phyloP scores from a whole-genome alignment of 164 flowering plant species.

The Piper betle region DNA sequence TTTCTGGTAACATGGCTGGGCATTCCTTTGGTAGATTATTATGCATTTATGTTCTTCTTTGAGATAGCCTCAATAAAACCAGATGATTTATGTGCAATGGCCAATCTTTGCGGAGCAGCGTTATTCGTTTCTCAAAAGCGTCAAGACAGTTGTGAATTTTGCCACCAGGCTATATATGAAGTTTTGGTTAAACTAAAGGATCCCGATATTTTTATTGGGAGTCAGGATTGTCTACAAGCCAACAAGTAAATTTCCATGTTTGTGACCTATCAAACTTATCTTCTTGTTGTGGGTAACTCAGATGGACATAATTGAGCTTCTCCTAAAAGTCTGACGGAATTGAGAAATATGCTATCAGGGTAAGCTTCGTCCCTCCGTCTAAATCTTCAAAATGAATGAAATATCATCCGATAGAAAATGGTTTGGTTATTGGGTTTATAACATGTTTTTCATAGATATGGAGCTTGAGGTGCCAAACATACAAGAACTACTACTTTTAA shows the following conservation, averaged over 20 bases:
- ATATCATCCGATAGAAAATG: too few species aligned
- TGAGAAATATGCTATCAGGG: conserved; percentile 43
- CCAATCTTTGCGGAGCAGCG: conserved; percentile 43
- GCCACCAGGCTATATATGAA: conserved; percentile 54
- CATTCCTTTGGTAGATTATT: conserved; percentile 61
- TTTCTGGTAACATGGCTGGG: conserved; percentile 36
- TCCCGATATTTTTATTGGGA: conserved; percentile 42
- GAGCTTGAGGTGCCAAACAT: too few species aligned
- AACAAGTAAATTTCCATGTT: too few species aligned
- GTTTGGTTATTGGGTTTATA: too few species aligned
- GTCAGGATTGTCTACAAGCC: too few species aligned
- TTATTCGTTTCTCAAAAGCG: conserved; percentile 10
- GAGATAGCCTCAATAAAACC: conserved; percentile 46
- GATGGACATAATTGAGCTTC: conserved; percentile 57
- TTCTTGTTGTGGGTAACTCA: conserved; percentile 15
- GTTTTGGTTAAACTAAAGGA: conserved; percentile 52
- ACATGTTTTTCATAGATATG: too few species aligned
- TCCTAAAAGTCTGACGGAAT: conserved; percentile 55
- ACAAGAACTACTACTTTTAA: not conserved
- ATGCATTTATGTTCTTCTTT: conserved; percentile 62
- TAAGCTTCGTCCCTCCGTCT: conserved; percentile 3
- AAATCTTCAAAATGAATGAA: too few species aligned
- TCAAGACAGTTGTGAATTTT: conserved; percentile 44
- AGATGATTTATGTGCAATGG: conserved; percentile 45
- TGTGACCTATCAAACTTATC: not conserved